These are phyloP conservation scores for Penicillium griseofulvum DNA, from an alignment of 2,329 filamentous ascomycete genomes.

Conservation along the genomic window DNA sequence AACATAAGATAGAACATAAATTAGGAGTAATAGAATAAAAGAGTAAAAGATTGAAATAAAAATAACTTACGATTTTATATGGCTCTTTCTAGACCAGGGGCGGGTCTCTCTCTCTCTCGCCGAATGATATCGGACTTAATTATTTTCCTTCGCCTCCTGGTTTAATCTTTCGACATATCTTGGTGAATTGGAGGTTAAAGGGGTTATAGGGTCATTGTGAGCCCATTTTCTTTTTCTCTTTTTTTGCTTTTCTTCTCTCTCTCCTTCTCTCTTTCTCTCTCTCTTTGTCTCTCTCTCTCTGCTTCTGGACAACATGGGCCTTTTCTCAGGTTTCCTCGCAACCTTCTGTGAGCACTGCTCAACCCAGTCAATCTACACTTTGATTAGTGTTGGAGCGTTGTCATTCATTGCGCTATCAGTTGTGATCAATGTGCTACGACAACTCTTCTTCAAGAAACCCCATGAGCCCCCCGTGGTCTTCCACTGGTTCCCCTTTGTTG, in stretches of 20 bases:
- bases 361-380: slow-evolving; percentile 46
- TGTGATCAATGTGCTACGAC: slow-evolving; percentile 73
- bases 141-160: slow-evolving; percentile 18
- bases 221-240: background rate
- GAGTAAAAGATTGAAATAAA: too few species aligned
- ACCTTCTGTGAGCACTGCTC: slow-evolving; percentile 48
- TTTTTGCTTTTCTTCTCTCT: background rate
- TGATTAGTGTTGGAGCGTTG: slow-evolving; percentile 45
- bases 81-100: slow-evolving; percentile 7
- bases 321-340: slow-evolving; percentile 50
- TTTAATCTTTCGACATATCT: background rate
- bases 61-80: background rate
- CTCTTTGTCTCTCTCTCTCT: slow-evolving; percentile 1
- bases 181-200: background rate
- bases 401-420: slow-evolving; percentile 58
- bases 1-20: background rate
- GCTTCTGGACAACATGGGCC: slow-evolving; percentile 45
- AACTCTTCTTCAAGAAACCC: slow-evolving; percentile 76
- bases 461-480: slow-evolving; percentile 71
- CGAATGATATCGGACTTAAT: slow-evolving; percentile 24
- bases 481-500: slow-evolving; percentile 69
- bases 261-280: slow-evolving; percentile 1
- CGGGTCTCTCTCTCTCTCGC: slow-evolving; percentile 14
- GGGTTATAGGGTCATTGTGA: background rate
- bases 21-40: background rate